Evolutionary conservation across 1,139 yeast genomes (phyloP).

Genomic region (Tardiomyces depauwii): DNA sequence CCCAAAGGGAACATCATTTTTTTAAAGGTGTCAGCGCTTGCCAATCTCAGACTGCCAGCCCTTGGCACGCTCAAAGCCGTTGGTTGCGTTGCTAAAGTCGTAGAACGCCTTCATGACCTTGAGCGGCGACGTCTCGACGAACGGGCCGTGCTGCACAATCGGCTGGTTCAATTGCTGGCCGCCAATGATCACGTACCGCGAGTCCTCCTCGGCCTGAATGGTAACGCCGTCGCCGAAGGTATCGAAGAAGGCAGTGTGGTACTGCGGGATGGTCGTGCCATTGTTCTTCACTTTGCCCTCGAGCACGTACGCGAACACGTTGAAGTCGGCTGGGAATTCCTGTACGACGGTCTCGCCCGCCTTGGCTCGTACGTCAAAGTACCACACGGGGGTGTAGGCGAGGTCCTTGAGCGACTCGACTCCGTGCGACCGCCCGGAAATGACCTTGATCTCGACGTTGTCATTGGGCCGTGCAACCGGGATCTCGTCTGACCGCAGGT

Average conservation of each 20-base stretch:
- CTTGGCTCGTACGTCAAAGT: conserved; percentile 38
- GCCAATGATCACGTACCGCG: conserved; percentile 60
- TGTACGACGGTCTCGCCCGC: conserved; percentile 65
- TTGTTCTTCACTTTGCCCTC: conserved; percentile 46
- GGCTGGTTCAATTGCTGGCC: conserved; percentile 71
- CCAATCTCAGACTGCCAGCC: conserved; percentile 48
- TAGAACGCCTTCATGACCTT: conserved; percentile 55
- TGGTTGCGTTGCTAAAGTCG: conserved; percentile 56
- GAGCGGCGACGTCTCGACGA: conserved; percentile 57
- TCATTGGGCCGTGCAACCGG: conserved; percentile 62
- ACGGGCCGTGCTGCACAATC: conserved; percentile 83
- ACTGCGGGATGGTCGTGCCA: conserved; percentile 28
- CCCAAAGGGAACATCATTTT: too few relatives aligned
- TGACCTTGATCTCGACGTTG: conserved; percentile 56
- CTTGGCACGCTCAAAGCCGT: conserved; percentile 64
- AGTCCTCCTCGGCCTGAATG: conserved; percentile 19
- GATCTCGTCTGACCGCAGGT: conserved; percentile 58
- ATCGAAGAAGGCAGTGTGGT: conserved; percentile 37
- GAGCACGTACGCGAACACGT: conserved; percentile 61
- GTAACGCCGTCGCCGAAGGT: conserved; percentile 16
- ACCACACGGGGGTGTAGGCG: conserved; percentile 78
- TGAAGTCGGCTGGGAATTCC: conserved; percentile 49
- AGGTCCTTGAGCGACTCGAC: conserved; percentile 61
- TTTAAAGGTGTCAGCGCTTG: neutral
- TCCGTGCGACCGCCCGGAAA: conserved; percentile 71